A percentile compares a stretch with the other conserved stretches of the same genome.
These are phyloP conservation scores for Rusavskia elegans DNA, from an alignment of 495 filamentous ascomycete genomes.

Conservation along the genomic window DNA sequence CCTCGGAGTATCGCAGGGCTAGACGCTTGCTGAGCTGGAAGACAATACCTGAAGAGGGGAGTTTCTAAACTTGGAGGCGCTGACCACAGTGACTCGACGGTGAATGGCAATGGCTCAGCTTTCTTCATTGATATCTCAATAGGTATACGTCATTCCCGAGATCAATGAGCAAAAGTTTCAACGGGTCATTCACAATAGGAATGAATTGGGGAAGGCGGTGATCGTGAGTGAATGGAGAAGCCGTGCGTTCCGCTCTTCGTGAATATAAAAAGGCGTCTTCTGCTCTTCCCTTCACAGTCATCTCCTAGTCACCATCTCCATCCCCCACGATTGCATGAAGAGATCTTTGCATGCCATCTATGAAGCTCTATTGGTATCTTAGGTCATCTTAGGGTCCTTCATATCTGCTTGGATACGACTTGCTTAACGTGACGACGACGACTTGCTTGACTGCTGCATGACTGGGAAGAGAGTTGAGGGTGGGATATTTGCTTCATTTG, in stretches of 20 bases:
- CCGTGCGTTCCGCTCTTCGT: background rate
- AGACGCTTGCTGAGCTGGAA: too few relatives aligned
- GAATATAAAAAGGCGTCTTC: background rate
- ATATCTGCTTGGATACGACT: background rate
- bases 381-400: background rate
- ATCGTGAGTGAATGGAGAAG: background rate
- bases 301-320: background rate
- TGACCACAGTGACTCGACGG: background rate
- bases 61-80: too few relatives aligned
- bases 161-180: background rate
- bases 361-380: background rate
- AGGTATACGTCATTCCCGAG: background rate
- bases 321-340: background rate
- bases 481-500: background rate
- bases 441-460: background rate
- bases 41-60: too few relatives aligned
- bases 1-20: too few relatives aligned
- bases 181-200: background rate
- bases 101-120: background rate
- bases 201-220: background rate
- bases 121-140: background rate
- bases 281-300: background rate
- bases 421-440: background rate
- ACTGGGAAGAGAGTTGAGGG: background rate
- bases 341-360: background rate